phyloP scores from a whole-genome alignment of 345 rosid genomes.

The Draba incana region DNA sequence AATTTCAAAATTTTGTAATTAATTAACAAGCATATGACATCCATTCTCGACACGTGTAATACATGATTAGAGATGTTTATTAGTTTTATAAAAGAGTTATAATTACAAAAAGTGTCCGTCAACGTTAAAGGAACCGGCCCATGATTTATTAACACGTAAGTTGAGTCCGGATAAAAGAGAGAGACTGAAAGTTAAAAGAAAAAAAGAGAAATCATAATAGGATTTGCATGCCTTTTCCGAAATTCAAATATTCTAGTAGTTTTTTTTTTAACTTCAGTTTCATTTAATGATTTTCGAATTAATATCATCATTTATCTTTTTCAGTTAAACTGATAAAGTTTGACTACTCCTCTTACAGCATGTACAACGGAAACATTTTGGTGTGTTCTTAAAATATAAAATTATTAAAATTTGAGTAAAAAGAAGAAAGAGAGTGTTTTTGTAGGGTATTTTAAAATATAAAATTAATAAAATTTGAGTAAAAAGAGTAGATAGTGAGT shows the following conservation, averaged over 20 bases:
- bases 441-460: no score
- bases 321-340: not conserved
- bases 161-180: slow-evolving; percentile 24
- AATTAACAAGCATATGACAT: not conserved
- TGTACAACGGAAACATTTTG: no score
- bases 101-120: slow-evolving; percentile 31
- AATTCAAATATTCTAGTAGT: not conserved
- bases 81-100: slow-evolving; percentile 11
- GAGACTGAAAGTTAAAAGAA: slow-evolving; percentile 5
- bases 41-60: slow-evolving; percentile 24
- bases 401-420: no score
- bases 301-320: not conserved
- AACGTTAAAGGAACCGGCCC: slow-evolving; percentile 31
- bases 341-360: no score
- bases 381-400: no score
- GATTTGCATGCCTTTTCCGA: slow-evolving; percentile 1
- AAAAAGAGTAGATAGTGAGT: no score
- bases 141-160: slow-evolving; percentile 26
- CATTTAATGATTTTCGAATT: slow-evolving; percentile 9
- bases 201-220: slow-evolving; percentile 5
- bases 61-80: slow-evolving; percentile 18
- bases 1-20: not conserved
- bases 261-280: slow-evolving; percentile 16
- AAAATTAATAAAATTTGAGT: no score
- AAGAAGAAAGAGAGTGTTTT: no score